A percentile compares a stretch with the other conserved stretches of the same genome.
These are phyloP conservation scores for Lentinula guzmanii DNA, from an alignment of 768 basidiomycete species.

Conservation along the genomic window DNA sequence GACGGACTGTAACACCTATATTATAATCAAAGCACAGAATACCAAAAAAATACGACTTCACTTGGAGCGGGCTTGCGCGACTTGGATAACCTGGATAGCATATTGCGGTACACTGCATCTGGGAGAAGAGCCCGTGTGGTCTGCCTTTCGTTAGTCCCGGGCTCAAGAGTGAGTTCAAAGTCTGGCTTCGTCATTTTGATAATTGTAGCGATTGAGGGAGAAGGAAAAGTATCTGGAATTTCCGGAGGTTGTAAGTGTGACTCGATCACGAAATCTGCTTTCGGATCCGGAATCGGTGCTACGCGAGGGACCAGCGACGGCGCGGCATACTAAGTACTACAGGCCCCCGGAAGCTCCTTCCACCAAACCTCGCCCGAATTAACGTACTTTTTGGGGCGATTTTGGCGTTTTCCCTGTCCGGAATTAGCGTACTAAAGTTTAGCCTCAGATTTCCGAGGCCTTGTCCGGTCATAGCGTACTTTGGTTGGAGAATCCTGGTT, in stretches of 20 bases:
- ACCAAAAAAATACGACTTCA: background rate
- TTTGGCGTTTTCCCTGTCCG: background rate
- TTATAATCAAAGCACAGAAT: background rate
- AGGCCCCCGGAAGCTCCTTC: background rate
- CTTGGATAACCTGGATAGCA: background rate
- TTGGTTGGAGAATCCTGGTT: background rate
- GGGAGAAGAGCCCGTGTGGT: background rate
- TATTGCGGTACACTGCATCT: background rate
- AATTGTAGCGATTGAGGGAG: no score
- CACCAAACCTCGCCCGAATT: background rate
- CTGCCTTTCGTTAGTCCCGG: background rate
- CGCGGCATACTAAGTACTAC: no score
- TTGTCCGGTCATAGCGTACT: background rate
- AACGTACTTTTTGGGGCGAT: background rate
- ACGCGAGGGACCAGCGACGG: no score
- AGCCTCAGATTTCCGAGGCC: no score
- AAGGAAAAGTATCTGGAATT: no score
- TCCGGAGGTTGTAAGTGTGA: no score
- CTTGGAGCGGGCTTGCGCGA: constrained; percentile 1
- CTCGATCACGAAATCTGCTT: no score
- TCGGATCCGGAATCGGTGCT: no score
- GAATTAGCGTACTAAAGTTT: background rate
- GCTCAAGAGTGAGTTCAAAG: background rate
- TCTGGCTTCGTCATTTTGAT: background rate
- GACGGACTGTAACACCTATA: constrained; percentile 36